Base-by-base conservation (phyloP, 768 basidiomycete genomes). In the Pleurotus eryngii region DNA sequence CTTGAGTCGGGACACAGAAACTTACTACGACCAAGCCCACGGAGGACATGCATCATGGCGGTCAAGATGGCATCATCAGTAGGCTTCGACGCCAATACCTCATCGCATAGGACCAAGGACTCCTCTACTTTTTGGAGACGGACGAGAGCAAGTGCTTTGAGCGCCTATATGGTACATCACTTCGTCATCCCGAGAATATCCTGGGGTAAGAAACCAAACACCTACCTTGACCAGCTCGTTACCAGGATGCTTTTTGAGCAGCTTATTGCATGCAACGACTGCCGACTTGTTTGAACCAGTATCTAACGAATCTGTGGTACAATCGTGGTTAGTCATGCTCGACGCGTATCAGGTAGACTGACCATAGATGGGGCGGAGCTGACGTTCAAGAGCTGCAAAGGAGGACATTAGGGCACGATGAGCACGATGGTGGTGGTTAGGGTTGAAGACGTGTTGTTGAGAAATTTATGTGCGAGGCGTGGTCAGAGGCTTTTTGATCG, bases 311-410 rank as follows among this genome's bases (percentile, higher is more conserved):
- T 94, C 92, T 94, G 68, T 3, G 49, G 58, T 3, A 17, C 50
- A 38, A 30, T 40, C 49, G 37, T 46, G 24, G 57, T 59, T 43
- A 55, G 47, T 39, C 47, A n/a, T 39, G 39, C 39, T 17, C 51
- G 37, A 49, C 47, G 58, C 43, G 35, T 45, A 35, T 40, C 35
- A 39, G 27, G 50, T 37, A 47, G 60, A 61, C 81, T 63, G 54
- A 91, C 91, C 91, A 68, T 93, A 93, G 69, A 93, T 87, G 60
- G 88, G 90, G 60, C 86, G 86, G 68, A 92, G 82, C 74, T 93
- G 91, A 64, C 91, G 87, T 63, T 93, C 90, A 56, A 87, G 72
- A 49, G 87, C 84, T 60, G 77, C 72, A 56, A 48, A 81, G 79
- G 85, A 85, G 35, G 71, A 74, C 72, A 73, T 72, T 53, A 37